These are phyloP conservation scores for Agaricus subrufescens DNA, from an alignment of 768 basidiomycete genomes.

Conservation along the genomic window DNA sequence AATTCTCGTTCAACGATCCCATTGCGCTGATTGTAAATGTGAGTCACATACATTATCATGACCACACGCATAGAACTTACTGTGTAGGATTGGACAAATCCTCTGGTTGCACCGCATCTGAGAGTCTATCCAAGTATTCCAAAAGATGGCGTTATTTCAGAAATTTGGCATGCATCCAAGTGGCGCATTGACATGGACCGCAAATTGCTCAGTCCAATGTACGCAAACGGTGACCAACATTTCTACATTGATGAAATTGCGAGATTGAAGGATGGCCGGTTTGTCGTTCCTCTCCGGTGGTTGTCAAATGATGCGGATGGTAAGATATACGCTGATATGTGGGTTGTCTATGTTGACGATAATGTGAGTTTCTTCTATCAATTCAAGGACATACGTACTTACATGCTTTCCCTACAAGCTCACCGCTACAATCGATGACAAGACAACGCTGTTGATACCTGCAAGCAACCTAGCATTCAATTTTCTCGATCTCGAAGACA, in stretches of 20 bases:
- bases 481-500: slow-evolving; percentile 16
- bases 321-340: slow-evolving; percentile 16
- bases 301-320: slow-evolving; percentile 15
- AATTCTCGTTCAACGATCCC: slow-evolving; percentile 26
- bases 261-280: slow-evolving; percentile 6
- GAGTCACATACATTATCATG: neutral
- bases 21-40: slow-evolving; percentile 21
- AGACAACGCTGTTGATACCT: slow-evolving; percentile 10
- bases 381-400: too few relatives aligned
- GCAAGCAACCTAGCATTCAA: slow-evolving; percentile 14
- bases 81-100: slow-evolving; percentile 27
- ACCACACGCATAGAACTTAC: neutral
- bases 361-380: neutral
- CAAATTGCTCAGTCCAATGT: slow-evolving; percentile 23
- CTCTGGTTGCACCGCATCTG: slow-evolving; percentile 19
- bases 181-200: slow-evolving; percentile 22
- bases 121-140: slow-evolving; percentile 25
- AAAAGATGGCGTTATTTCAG: slow-evolving; percentile 19
- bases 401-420: neutral
- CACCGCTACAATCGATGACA: slow-evolving; percentile 12
- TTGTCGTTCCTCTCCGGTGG: slow-evolving; percentile 19
- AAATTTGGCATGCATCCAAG: slow-evolving; percentile 26
- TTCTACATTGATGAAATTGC: slow-evolving; percentile 21
- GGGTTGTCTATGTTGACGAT: slow-evolving; percentile 13
- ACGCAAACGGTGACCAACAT: slow-evolving; percentile 16